Evolutionary conservation across 2,329 filamentous ascomycete species (phyloP), one percentile per base, ranked within the genome.

Genomic region (Helicocarpus griseus): DNA sequence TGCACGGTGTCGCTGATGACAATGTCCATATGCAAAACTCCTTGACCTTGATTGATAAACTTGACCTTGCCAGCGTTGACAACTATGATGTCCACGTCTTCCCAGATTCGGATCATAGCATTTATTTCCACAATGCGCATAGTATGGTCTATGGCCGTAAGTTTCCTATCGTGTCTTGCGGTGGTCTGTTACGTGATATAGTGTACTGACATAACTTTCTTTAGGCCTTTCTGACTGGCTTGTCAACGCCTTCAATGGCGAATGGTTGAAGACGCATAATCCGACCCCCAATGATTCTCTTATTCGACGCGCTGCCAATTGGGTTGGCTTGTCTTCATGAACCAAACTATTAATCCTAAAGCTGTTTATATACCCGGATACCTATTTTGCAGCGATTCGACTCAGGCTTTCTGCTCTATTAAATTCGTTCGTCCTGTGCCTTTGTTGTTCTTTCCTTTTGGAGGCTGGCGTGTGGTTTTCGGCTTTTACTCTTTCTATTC

Each of bases 1-100:
- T 97, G 87, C 93, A 98, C 65, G 93, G 93, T 59, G 81, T 89
- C n/a, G 86, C 87, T 6, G 93, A 98, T 63, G 93, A 98, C 69
- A 98, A 98, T 62, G 93, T 98, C 11, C 94, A 98, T 68, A 83
- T 95, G 69, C 94, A 98, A 69, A 97, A 95, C 68, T 89, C 90
- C 0, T 78, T 97, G 53, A 87, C 83, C 1, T 71, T 98, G 55
- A 75, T 98, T 44, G 94, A 98, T 67, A 85, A 84, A 60, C 76
- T 98, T 41, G 88, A 98, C 70, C 63, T 95, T 49, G 83, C 77
- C 0, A 80, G 82, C 11, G 80, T 96, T 3, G 83, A 91, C 68
- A 98, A 98, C 63, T 98, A 97, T 62, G 93, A 98, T 64, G 82
- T 98, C 11, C 91, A 97, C 67, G 82, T 97, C 51, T 98, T 95